phyloP scores from a whole-genome alignment of 371 early-diverging fungal species.

The Globomyces sp. region DNA sequence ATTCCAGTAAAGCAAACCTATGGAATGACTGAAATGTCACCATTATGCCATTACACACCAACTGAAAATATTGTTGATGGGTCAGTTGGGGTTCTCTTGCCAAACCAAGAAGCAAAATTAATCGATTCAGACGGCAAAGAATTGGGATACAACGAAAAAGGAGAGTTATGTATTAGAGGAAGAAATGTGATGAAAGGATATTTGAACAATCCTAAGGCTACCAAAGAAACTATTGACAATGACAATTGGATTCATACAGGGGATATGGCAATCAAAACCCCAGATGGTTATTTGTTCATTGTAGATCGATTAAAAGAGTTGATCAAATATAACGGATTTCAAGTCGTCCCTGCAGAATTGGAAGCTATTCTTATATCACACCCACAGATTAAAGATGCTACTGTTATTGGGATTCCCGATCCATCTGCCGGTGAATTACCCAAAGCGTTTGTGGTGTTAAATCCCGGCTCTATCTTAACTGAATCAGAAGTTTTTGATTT shows the following conservation, averaged over 20 bases:
- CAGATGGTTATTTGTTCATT: constrained; percentile 54
- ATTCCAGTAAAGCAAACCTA: constrained; percentile 43
- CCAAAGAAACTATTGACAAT: constrained; percentile 55
- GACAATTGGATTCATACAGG: constrained; percentile 73
- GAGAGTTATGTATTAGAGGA: constrained; percentile 68
- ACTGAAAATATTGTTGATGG: constrained; percentile 48
- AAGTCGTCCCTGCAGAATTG: constrained; percentile 82
- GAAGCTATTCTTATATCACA: constrained; percentile 75
- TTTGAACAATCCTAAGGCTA: constrained; percentile 52
- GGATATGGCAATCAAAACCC: constrained; percentile 70
- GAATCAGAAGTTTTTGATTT: constrained; percentile 55
- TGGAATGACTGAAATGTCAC: constrained; percentile 42
- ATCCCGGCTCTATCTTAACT: constrained; percentile 30
- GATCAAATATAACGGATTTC: constrained; percentile 64
- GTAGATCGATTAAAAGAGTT: constrained; percentile 53
- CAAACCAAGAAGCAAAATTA: constrained; percentile 67
- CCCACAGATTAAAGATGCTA: constrained; percentile 68
- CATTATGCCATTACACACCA: constrained; percentile 11
- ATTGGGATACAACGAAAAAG: constrained; percentile 14
- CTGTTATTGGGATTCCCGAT: constrained; percentile 45
- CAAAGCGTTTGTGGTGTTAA: constrained; percentile 69
- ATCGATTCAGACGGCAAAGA: constrained; percentile 50
- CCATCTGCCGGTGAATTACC: constrained; percentile 78
- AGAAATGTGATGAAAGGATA: constrained; percentile 70
- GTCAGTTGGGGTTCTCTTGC: constrained; percentile 65